These are phyloP conservation scores for Cladophialophora bantiana DNA, from an alignment of 2,329 filamentous ascomycete species.

Conservation along the genomic window DNA sequence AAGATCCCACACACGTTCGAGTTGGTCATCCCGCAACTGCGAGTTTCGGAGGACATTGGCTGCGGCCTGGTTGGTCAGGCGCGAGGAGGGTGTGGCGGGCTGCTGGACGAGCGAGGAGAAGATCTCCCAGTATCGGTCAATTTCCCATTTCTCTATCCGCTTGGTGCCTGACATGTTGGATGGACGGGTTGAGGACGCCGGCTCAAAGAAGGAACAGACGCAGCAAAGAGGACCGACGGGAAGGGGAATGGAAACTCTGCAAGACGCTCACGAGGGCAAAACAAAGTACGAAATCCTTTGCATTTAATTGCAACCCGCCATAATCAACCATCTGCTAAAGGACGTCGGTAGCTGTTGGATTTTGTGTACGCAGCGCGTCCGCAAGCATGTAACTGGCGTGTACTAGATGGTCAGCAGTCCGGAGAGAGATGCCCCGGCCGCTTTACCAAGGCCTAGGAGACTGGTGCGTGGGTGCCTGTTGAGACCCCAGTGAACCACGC, in stretches of 20 bases:
- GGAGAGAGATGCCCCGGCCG: neutral
- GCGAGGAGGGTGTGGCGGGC: constrained; percentile 53
- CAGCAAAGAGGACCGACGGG: neutral
- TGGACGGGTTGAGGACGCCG: neutral
- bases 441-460: neutral
- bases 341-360: neutral
- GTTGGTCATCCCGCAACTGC: constrained; percentile 76
- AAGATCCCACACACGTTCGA: constrained; percentile 97
- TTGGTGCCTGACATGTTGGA: constrained; percentile 33
- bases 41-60: constrained; percentile 77
- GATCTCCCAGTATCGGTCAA: constrained; percentile 82
- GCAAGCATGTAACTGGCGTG: neutral
- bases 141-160: constrained; percentile 72
- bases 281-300: neutral
- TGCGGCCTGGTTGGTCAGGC: constrained; percentile 73
- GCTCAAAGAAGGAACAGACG: neutral
- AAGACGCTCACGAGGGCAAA: neutral
- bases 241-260: neutral
- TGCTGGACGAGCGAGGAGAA: constrained; percentile 66
- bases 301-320: neutral
- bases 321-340: neutral
- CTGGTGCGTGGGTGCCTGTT: neutral
- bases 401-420: neutral
- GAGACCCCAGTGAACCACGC: too few species aligned
- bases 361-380: neutral